phyloP scores from a whole-genome alignment of 1,284 basidiomycete species.

The Gymnopus androsaceus region DNA sequence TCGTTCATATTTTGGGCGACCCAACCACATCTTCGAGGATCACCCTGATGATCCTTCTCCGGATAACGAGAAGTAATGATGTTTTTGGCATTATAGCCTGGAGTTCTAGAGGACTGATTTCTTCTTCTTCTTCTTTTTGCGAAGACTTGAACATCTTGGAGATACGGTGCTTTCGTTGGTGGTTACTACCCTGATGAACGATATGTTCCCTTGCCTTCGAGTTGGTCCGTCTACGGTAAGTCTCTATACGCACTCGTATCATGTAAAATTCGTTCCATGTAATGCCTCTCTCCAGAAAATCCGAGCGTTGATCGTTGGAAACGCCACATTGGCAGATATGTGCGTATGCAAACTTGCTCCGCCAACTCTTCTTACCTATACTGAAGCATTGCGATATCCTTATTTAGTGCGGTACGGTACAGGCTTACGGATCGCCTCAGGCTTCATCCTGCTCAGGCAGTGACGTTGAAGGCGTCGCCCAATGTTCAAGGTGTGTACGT shows the following conservation, averaged over 20 bases:
- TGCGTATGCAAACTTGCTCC: slow-evolving; percentile 32
- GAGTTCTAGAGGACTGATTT: too few relatives aligned
- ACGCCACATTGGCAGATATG: slow-evolving; percentile 71
- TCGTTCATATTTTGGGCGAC: slow-evolving; percentile 64
- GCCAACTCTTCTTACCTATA: not conserved
- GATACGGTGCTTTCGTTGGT: slow-evolving; percentile 68
- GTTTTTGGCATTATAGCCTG: not conserved
- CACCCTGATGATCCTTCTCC: slow-evolving; percentile 65
- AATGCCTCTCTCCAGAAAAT: slow-evolving; percentile 58
- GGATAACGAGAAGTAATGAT: slow-evolving; percentile 70
- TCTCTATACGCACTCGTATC: slow-evolving; percentile 5
- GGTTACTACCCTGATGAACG: slow-evolving; percentile 62
- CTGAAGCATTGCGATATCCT: not conserved
- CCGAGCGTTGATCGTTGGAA: slow-evolving; percentile 68
- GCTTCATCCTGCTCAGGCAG: slow-evolving; percentile 68
- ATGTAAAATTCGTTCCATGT: not conserved
- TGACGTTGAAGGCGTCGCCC: slow-evolving; percentile 63
- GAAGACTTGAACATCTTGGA: slow-evolving; percentile 72
- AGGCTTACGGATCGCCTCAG: slow-evolving; percentile 58
- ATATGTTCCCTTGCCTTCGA: slow-evolving; percentile 65
- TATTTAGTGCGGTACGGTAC: slow-evolving; percentile 59
- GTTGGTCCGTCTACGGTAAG: slow-evolving; percentile 76
- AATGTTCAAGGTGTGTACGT: slow-evolving; percentile 62
- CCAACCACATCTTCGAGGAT: slow-evolving; percentile 75
- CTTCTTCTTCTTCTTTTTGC: slow-evolving; percentile 7